Percentiles rank a stretch among this genome's conserved stretches.
phyloP scores from a whole-genome alignment of 148 eudicot species.

The Vaccinium macrocarpon region DNA sequence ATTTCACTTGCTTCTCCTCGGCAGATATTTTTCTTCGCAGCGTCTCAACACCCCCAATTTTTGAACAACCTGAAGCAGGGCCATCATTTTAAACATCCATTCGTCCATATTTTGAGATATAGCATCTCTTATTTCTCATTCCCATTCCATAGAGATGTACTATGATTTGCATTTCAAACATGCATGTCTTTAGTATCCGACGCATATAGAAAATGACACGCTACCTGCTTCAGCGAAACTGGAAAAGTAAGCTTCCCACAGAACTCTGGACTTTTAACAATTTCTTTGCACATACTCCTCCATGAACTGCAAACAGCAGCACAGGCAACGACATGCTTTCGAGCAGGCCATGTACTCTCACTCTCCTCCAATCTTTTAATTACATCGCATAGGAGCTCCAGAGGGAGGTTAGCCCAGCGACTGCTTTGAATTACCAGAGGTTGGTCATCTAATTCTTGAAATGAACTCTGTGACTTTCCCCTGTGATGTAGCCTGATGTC shows the following conservation, averaged over 20 bases:
- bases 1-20: too few species aligned
- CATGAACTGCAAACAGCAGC: conserved; percentile 58
- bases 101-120: too few species aligned
- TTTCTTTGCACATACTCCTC: conserved; percentile 64
- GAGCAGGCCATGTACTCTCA: conserved; percentile 57
- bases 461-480: conserved; percentile 46
- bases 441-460: conserved; percentile 40
- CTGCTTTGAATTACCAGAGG: conserved; percentile 45
- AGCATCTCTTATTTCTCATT: too few species aligned
- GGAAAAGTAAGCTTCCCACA: conserved; percentile 63
- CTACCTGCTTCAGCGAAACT: conserved; percentile 58
- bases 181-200: too few species aligned
- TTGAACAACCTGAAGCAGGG: too few species aligned
- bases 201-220: too few species aligned
- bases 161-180: too few species aligned
- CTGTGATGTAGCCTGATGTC: conserved; percentile 44
- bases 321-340: conserved; percentile 61
- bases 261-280: conserved; percentile 47
- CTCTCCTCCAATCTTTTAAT: conserved; percentile 59
- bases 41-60: too few species aligned
- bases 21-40: too few species aligned
- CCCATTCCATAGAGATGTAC: too few species aligned
- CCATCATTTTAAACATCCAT: too few species aligned
- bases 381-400: conserved; percentile 51
- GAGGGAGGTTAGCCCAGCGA: conserved; percentile 60